These are phyloP conservation scores for Ophidiomyces ophidiicola DNA, from an alignment of 2,329 filamentous ascomycete genomes.

Conservation along the genomic window DNA sequence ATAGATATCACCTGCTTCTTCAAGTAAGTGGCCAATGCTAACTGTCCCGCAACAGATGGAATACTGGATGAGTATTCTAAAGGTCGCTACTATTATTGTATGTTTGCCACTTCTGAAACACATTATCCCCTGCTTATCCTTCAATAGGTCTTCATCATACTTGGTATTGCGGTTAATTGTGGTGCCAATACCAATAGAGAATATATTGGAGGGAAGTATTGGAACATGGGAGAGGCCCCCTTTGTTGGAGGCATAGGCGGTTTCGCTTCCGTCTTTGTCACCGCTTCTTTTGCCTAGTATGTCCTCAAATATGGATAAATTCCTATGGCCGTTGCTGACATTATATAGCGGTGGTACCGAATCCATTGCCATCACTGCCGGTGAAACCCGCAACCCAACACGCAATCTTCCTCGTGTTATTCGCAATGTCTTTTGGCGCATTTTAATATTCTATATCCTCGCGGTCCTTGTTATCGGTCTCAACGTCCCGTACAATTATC, in stretches of 20 bases:
- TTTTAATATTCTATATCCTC: slow-evolving; percentile 43
- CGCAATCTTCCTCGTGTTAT: slow-evolving; percentile 51
- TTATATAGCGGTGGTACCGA: slow-evolving; percentile 45
- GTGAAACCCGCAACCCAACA: slow-evolving; percentile 52
- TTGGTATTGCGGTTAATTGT: slow-evolving; percentile 49
- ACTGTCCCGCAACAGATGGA: no score
- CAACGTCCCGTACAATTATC: slow-evolving; percentile 46
- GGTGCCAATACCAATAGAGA: slow-evolving; percentile 43
- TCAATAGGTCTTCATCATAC: slow-evolving; percentile 47
- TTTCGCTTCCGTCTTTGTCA: slow-evolving; percentile 53
- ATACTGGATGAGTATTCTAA: slow-evolving; percentile 33
- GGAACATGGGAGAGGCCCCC: slow-evolving; percentile 48
- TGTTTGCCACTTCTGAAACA: slow-evolving; percentile 20
- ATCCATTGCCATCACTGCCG: slow-evolving; percentile 53
- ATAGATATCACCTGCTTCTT: slow-evolving; percentile 12
- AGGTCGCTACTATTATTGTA: slow-evolving; percentile 33
- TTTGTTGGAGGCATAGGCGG: slow-evolving; percentile 55
- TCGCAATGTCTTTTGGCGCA: slow-evolving; percentile 54
- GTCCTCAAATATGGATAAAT: slow-evolving; percentile 28
- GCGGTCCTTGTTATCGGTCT: slow-evolving; percentile 46
- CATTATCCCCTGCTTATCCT: slow-evolving; percentile 6
- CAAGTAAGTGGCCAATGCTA: no score
- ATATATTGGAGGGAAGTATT: slow-evolving; percentile 49
- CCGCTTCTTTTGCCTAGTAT: slow-evolving; percentile 48
- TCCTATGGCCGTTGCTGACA: slow-evolving; percentile 26